Evolutionary conservation across 805 yeast genomes (phyloP).

Genomic region (Monosporozyma unispora): DNA sequence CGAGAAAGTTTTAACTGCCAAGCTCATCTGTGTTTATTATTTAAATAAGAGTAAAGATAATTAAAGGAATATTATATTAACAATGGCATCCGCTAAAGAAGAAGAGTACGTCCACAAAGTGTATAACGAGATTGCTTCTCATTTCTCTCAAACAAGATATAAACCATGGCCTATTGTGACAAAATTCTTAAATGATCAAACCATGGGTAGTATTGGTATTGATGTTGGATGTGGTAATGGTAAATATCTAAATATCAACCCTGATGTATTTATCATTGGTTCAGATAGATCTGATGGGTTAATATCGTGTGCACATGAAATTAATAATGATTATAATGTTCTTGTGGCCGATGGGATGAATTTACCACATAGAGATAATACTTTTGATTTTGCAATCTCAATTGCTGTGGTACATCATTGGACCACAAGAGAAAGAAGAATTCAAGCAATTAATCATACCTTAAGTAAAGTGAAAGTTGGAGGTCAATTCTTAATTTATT

Average conservation of each 20-base stretch:
- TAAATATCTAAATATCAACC: constrained; percentile 70
- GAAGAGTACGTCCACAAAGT: constrained; percentile 80
- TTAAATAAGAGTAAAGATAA: background rate
- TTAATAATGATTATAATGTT: constrained; percentile 38
- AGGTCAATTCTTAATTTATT: constrained; percentile 74
- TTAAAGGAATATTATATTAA: background rate
- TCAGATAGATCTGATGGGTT: constrained; percentile 64
- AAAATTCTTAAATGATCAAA: constrained; percentile 43
- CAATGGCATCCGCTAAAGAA: constrained; percentile 44
- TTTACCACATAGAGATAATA: constrained; percentile 43
- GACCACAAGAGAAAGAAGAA: constrained; percentile 71
- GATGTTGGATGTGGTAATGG: constrained; percentile 99
- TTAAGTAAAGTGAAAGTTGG: constrained; percentile 46
- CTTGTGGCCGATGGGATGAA: constrained; percentile 74
- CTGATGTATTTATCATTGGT: constrained; percentile 62
- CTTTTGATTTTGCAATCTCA: constrained; percentile 77
- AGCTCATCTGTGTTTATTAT: background rate
- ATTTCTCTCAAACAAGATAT: constrained; percentile 88
- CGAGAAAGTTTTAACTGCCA: background rate
- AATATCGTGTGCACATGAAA: constrained; percentile 49
- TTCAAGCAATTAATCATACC: constrained; percentile 65
- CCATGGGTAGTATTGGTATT: constrained; percentile 59
- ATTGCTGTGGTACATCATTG: constrained; percentile 96
- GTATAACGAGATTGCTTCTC: constrained; percentile 85
- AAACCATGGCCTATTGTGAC: constrained; percentile 97